Conservation (phyloP, 306 rosid species). For the Quercus bicolor region DNA sequence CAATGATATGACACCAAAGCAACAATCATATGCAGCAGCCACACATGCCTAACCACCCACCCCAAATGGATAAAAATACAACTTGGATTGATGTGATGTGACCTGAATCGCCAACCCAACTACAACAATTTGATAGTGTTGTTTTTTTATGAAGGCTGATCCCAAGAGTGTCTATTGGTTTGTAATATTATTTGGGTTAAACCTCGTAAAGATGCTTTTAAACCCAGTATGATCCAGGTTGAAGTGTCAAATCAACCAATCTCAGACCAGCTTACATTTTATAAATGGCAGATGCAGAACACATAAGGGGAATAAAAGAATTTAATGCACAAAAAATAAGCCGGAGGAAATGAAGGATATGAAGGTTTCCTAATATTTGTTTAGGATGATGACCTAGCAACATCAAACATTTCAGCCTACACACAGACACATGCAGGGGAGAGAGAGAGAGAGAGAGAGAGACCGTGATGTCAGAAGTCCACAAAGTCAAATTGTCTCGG, state of each 20-base stretch:
- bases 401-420: neutral
- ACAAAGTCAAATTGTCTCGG: constrained; percentile 88
- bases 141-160: neutral
- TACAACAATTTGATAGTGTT: neutral
- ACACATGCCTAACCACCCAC: neutral
- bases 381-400: neutral
- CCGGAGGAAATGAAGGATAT: neutral
- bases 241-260: neutral
- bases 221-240: neutral
- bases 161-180: neutral
- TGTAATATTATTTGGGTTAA: neutral
- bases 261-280: neutral
- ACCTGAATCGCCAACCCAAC: neutral
- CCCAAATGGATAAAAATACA: neutral
- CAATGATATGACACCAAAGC: neutral
- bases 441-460: constrained; percentile 11
- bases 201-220: neutral
- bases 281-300: neutral
- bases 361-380: neutral
- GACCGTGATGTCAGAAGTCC: constrained; percentile 95
- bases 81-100: neutral
- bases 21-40: neutral
- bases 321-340: neutral
- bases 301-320: neutral
- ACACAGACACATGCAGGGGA: neutral